phyloP scores from a whole-genome alignment of 192 early-diverging fungal species.

The Coemansia sp. region DNA sequence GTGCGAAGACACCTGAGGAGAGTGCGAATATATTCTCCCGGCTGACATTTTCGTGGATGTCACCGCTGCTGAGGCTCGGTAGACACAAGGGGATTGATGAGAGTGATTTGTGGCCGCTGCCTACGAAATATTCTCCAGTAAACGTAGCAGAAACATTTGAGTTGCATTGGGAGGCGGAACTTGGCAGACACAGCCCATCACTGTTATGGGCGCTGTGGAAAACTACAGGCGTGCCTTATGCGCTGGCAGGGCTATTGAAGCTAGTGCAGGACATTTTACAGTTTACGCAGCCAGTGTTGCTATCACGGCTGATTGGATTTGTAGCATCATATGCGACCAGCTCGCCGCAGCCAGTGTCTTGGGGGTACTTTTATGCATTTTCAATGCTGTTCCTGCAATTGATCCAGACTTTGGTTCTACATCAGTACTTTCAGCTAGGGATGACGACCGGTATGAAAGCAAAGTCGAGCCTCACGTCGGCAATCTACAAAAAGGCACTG shows the following conservation, averaged over 20 bases:
- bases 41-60: conserved; percentile 87
- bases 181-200: conserved; percentile 59
- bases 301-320: conserved; percentile 69
- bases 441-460: conserved; percentile 69
- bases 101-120: conserved; percentile 75
- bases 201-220: conserved; percentile 61
- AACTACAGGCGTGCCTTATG: conserved; percentile 67
- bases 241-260: conserved; percentile 78
- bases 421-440: conserved; percentile 77
- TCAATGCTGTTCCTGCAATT: conserved; percentile 76
- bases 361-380: conserved; percentile 78
- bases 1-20: conserved; percentile 63
- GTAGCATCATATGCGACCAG: conserved; percentile 40
- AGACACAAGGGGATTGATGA: conserved; percentile 66
- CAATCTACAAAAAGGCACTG: conserved; percentile 86
- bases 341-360: conserved; percentile 61
- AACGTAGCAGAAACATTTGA: conserved; percentile 66
- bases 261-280: conserved; percentile 68
- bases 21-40: conserved; percentile 79
- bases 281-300: conserved; percentile 79
- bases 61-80: conserved; percentile 75
- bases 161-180: conserved; percentile 68
- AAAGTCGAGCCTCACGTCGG: conserved; percentile 71
- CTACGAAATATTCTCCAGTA: conserved; percentile 58
- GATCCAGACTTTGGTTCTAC: conserved; percentile 75